A percentile compares a stretch with the other conserved stretches of the same genome.
Conservation (phyloP, 2,329 filamentous ascomycete genomes). For the Eutypa lata region DNA sequence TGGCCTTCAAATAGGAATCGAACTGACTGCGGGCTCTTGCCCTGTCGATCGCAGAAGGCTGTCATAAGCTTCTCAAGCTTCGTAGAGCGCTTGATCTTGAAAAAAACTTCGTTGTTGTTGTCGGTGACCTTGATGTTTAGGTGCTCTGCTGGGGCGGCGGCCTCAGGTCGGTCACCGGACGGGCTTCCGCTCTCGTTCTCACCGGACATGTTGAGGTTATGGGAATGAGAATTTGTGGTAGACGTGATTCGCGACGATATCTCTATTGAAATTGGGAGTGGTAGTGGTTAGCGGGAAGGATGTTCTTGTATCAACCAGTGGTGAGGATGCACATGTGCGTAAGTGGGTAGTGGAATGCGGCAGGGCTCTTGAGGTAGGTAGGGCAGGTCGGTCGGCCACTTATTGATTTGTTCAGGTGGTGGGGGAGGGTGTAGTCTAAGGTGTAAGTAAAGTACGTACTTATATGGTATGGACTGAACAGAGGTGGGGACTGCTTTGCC, state of each 20-base stretch:
- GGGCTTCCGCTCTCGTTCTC: constrained; percentile 51
- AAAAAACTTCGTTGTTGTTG: constrained; percentile 99
- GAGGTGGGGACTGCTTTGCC: too few relatives aligned
- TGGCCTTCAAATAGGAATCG: constrained; percentile 96
- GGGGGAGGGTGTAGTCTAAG: too few relatives aligned
- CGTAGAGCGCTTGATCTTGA: constrained; percentile 98
- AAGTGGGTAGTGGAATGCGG: too few relatives aligned
- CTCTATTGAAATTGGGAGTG: neutral
- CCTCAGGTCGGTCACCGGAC: constrained; percentile 36
- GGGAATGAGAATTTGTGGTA: neutral
- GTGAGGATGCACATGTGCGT: too few relatives aligned
- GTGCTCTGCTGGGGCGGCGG: constrained; percentile 64
- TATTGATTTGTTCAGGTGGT: too few relatives aligned
- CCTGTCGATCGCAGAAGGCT: constrained; percentile 94
- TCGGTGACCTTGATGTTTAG: constrained; percentile 99
- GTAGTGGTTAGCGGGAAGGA: neutral
- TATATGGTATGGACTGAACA: too few relatives aligned
- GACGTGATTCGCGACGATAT: neutral
- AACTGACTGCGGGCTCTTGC: constrained; percentile 79
- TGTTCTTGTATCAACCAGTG: neutral
- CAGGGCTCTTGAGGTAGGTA: too few relatives aligned
- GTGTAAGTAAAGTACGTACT: too few relatives aligned
- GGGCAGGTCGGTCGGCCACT: too few relatives aligned
- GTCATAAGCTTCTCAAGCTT: constrained; percentile 98
- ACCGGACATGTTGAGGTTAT: constrained; percentile 41